phyloP scores from a whole-genome alignment of 768 basidiomycete genomes.

The Lactarius tabidus region DNA sequence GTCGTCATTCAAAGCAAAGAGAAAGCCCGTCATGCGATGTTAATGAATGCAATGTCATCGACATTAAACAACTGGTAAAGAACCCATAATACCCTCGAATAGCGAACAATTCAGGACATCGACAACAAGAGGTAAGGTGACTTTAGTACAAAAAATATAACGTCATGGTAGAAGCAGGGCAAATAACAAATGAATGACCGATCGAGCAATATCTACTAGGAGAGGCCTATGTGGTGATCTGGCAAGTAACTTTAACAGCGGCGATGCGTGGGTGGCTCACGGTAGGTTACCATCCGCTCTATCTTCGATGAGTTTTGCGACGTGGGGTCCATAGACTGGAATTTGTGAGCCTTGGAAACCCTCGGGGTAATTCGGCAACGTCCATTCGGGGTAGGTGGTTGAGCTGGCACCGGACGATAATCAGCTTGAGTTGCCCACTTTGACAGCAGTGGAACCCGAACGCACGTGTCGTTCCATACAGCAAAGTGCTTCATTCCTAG shows the following conservation, averaged over 20 bases:
- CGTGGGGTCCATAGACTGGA: conserved; percentile 60
- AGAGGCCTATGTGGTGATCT: not conserved
- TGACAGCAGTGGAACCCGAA: conserved; percentile 20
- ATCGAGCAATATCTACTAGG: not conserved
- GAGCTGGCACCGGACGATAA: conserved; percentile 25
- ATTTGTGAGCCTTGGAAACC: conserved; percentile 81
- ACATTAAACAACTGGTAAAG: not conserved
- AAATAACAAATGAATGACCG: not conserved
- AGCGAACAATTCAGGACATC: not conserved
- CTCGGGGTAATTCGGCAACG: conserved; percentile 66
- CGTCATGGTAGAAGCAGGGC: not conserved
- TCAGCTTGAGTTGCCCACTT: not conserved
- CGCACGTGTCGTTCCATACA: conserved; percentile 77
- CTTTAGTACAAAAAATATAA: not conserved
- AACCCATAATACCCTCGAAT: not conserved
- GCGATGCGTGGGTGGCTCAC: not conserved
- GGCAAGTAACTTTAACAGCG: not conserved
- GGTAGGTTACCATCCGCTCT: conserved; percentile 42
- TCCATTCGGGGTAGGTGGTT: conserved; percentile 46
- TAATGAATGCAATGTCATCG: not conserved
- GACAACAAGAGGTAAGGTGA: not conserved
- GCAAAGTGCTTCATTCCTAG: conserved; percentile 73
- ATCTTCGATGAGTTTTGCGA: conserved; percentile 71
- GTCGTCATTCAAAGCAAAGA: not conserved
- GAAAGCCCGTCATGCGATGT: too few species aligned